Percentiles rank a stretch among this genome's conserved stretches.
These are phyloP conservation scores for Podospora tetraspora DNA, from an alignment of 495 filamentous ascomycete genomes.

Conservation along the genomic window DNA sequence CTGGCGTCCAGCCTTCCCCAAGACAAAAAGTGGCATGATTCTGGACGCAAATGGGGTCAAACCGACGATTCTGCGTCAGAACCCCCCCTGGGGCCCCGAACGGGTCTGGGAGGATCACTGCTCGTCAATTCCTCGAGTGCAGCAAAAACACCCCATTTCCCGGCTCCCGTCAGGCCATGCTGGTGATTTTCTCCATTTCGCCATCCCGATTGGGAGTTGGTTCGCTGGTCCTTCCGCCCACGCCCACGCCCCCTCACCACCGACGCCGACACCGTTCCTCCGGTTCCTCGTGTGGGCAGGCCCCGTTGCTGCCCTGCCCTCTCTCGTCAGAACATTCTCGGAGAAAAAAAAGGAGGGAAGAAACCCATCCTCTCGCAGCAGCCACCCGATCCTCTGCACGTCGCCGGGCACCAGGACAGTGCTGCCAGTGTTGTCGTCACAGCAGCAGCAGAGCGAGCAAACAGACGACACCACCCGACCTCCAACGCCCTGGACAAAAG, in stretches of 20 bases:
- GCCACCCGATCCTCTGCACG: neutral
- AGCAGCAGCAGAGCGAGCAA: neutral
- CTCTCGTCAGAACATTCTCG: too few species aligned
- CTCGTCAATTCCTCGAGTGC: constrained; percentile 6
- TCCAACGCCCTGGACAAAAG: too few species aligned
- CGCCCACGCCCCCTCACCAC: constrained; percentile 1
- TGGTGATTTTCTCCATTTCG: constrained; percentile 12
- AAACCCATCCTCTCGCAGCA: neutral
- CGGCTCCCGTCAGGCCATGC: constrained; percentile 28
- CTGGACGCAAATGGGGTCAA: constrained; percentile 29
- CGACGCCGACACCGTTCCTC: neutral
- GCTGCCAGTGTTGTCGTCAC: neutral
- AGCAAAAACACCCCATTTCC: neutral
- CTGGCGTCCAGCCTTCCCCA: constrained; percentile 19
- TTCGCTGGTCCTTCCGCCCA: constrained; percentile 1
- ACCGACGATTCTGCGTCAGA: constrained; percentile 28
- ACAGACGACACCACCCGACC: neutral
- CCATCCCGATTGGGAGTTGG: constrained; percentile 16
- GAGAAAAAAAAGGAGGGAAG: neutral
- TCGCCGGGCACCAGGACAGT: neutral
- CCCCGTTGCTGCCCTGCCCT: neutral
- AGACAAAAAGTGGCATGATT: constrained; percentile 37
- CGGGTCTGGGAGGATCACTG: constrained; percentile 18
- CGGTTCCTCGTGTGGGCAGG: neutral
- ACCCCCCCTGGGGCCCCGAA: constrained; percentile 21